A percentile compares a stretch with the other conserved stretches of the same genome.
These are phyloP conservation scores for Strobilomyces echinocephalus DNA, from an alignment of 768 basidiomycete genomes.

Conservation along the genomic window DNA sequence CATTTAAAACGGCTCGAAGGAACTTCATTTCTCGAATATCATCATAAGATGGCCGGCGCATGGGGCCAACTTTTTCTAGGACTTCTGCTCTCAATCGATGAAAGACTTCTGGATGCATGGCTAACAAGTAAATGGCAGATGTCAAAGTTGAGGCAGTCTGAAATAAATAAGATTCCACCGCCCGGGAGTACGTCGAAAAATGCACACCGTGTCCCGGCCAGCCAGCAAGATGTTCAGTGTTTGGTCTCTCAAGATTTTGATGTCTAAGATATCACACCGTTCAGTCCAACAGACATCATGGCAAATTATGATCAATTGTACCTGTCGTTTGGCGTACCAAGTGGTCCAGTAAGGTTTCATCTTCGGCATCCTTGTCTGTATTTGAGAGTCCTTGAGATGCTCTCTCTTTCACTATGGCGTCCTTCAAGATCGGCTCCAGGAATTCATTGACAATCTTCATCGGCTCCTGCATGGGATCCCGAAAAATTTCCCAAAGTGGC, in stretches of 20 bases:
- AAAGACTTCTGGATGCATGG: conserved; percentile 41
- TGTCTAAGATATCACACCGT: conserved; percentile 14
- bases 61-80: conserved; percentile 32
- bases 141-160: conserved; percentile 44
- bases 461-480: conserved; percentile 26
- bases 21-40: conserved; percentile 42
- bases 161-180: not conserved
- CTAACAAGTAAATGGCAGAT: conserved; percentile 42
- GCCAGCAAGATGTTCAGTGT: conserved; percentile 43
- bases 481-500: conserved; percentile 38
- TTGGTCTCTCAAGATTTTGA: conserved; percentile 37
- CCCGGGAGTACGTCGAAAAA: not conserved
- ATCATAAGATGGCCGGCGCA: conserved; percentile 35
- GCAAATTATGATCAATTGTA: conserved; percentile 4
- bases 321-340: conserved; percentile 37
- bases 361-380: conserved; percentile 17
- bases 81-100: conserved; percentile 41
- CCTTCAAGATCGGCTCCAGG: conserved; percentile 37
- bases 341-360: conserved; percentile 40
- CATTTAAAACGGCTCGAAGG: conserved; percentile 42
- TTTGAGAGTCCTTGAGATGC: conserved; percentile 1
- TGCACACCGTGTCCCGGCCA: conserved; percentile 40
- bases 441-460: conserved; percentile 38
- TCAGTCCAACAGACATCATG: not conserved
- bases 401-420: conserved; percentile 29